Evolutionary conservation across 305 asterid species (phyloP), one percentile per base, ranked within the genome.

Genomic region (Withania somnifera): DNA sequence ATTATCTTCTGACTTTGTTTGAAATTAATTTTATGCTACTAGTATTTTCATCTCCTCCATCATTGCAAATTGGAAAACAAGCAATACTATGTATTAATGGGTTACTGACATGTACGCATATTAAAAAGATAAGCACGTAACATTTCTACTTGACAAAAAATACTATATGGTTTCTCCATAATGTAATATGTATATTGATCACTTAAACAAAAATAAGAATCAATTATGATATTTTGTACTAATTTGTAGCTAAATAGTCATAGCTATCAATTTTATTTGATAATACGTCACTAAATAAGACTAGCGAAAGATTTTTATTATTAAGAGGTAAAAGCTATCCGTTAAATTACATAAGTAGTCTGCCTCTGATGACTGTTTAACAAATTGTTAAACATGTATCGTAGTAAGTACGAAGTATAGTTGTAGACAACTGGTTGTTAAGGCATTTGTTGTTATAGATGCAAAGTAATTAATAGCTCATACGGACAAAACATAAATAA

Each of bases 1-100:
- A 19, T 79, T 30, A 19, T 84, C 60, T 78, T 78, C 60, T 20
- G 19, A 26, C 42, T 73, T 73, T 47, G 28, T 47, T 75, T 75
- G 61, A 75, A 73, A 71, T 34, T 71, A 75, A 42, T 60, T 60
- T 24, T 45, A 42, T 13, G 38, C 58, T 45, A 7, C 67, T 10
- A 24, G 32, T 0, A 61, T 45, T 66, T 81, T 79, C 66, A 52
- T 60, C 34, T 52, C 5, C 60, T 58, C 82, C 84, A 83, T 86
- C 68, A 86, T 86, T 83, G 14, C 42, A 56, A 50, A 20, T 57
- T 67, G 75, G 86, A 84, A 86, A 83, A 17, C 4, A 75, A 45
- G 45, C 42, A 47, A 47, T 50, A 36, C 19, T 34, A 66, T 34
- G 14, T 66, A 47, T 26, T 75, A 73, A 73, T 73, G 83, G 77